phyloP scores from a whole-genome alignment of 176 grass and related monocot genomes.

The Triticum turgidum region DNA sequence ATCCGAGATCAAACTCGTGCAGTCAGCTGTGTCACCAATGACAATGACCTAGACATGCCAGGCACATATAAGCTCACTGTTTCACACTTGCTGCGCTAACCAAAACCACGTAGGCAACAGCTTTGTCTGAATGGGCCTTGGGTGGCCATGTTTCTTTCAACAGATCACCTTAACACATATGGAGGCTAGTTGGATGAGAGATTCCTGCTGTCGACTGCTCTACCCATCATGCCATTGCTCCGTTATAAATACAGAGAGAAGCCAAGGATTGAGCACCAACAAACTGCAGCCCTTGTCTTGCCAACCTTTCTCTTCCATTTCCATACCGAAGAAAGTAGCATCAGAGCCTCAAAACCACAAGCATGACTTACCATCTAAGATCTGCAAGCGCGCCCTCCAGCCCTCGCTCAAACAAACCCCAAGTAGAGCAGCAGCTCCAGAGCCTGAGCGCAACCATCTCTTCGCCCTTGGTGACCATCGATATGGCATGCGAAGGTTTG shows the following conservation, averaged over 20 bases:
- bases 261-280: slow-evolving; percentile 22
- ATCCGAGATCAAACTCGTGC: slow-evolving; percentile 20
- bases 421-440: slow-evolving; percentile 33
- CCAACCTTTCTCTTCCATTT: slow-evolving; percentile 4
- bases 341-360: slow-evolving; percentile 5
- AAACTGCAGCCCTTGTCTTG: slow-evolving; percentile 11
- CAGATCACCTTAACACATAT: neutral
- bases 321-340: slow-evolving; percentile 2
- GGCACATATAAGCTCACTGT: neutral
- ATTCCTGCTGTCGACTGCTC: slow-evolving; percentile 40
- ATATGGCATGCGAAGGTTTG: slow-evolving; percentile 22
- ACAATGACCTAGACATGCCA: slow-evolving; percentile 35
- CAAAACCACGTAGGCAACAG: slow-evolving; percentile 8
- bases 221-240: neutral
- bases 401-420: slow-evolving; percentile 20
- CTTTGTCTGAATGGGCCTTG: neutral
- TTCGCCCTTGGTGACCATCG: slow-evolving; percentile 17
- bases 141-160: slow-evolving; percentile 21
- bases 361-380: slow-evolving; percentile 51
- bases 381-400: slow-evolving; percentile 49
- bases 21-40: slow-evolving; percentile 24
- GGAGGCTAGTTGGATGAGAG: neutral
- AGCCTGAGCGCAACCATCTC: slow-evolving; percentile 17
- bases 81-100: neutral
- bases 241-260: slow-evolving; percentile 19